Evolutionary conservation across 345 rosid genomes (phyloP), one percentile per base, ranked within the genome.

Genomic region (Tarenaya hassleriana): DNA sequence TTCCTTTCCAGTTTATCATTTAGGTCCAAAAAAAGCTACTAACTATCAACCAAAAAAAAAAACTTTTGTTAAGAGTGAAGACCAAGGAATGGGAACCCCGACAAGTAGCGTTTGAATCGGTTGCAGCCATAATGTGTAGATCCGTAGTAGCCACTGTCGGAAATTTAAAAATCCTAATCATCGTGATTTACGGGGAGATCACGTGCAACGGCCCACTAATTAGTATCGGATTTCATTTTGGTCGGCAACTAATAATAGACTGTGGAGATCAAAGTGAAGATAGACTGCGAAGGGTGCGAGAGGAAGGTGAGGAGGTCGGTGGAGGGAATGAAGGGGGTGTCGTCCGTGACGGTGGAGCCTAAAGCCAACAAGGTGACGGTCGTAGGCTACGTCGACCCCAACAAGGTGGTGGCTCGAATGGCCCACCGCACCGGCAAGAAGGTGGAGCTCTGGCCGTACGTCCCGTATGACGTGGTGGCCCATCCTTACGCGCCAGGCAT

Each of bases 271-370:
- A 88, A 85, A 62, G 91, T 85, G 32, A 64, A 73, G 17, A 79
- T 92, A 63, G 98, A 92, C 84, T 92, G 98, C 63, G 95, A 92
- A 67, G 98, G 98, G 29, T 92, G 98, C 62, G 98, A 92, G 71
- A 69, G 94, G 16, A 85, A 83, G 40, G 97, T 92, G 67, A 81
- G 75, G 58, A 62, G 77, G 1, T 71, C 95, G 0, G 73, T 85
- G 41, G 97, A 88, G 52, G 98, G 95, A 16, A 92, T 92, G 97
- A 92, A 80, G 60, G 98, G 98, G 0, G 98, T 88, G 53, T 67
- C 75, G 16, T 73, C 83, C 15, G 97, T 92, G 10, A 71, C 75
- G 10, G 79, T 92, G 32, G 97, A 92, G 15, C 90, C 86, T 4
- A 88, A 85, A 58, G 81, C 91, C 12, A 70, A 52, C 74, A 92